Conservation (phyloP, 2,329 filamentous ascomycete species). For the Microdochium bolleyi region DNA sequence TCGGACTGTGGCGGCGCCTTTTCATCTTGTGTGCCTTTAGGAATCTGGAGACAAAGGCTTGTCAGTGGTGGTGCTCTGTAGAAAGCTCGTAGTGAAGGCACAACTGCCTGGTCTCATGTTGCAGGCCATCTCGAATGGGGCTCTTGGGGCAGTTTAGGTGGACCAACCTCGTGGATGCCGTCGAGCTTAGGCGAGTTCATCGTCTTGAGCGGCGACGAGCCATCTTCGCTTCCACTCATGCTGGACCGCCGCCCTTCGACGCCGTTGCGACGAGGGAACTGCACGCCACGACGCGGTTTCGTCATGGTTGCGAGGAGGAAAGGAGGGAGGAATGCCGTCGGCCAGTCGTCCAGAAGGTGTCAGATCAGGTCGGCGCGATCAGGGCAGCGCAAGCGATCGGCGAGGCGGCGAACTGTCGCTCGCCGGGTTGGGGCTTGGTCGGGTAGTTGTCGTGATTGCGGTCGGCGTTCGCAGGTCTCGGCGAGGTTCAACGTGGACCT, state of each 20-base stretch:
- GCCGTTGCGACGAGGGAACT: slow-evolving; percentile 44
- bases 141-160: neutral
- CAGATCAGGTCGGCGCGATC: too few species aligned
- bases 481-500: neutral
- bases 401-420: too few species aligned
- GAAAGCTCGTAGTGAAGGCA: neutral
- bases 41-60: neutral
- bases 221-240: slow-evolving; percentile 62
- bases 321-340: neutral
- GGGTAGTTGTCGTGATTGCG: neutral
- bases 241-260: slow-evolving; percentile 56
- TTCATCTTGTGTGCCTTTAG: neutral
- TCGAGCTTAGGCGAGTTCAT: slow-evolving; percentile 22
- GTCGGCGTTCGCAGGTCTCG: neutral
- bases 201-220: slow-evolving; percentile 27
- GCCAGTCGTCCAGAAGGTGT: too few species aligned
- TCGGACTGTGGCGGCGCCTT: slow-evolving; percentile 41
- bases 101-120: neutral
- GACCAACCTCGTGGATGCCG: slow-evolving; percentile 28
- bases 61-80: neutral
- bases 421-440: too few species aligned
- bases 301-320: slow-evolving; percentile 13
- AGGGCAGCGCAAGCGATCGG: too few species aligned
- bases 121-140: neutral
- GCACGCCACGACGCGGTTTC: slow-evolving; percentile 40